Percentiles rank a stretch among this genome's conserved stretches.
Evolutionary conservation across 2,329 filamentous ascomycete species (phyloP).

Genomic region (Hypoxylon sp.): DNA sequence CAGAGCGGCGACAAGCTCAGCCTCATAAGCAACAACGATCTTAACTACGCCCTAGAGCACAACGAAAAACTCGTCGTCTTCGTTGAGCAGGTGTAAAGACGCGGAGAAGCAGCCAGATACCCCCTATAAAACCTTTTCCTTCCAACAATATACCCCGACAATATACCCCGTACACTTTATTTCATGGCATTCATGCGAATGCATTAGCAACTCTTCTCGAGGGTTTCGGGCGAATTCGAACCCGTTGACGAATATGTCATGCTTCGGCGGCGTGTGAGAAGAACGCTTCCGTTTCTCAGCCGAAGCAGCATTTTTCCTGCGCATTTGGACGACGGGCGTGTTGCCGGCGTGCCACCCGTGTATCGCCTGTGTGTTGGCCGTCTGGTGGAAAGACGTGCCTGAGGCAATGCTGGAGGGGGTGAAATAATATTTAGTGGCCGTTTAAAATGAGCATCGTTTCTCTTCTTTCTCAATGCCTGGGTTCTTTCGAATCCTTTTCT

Average conservation of each 20-base stretch:
- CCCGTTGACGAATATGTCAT: slow-evolving; percentile 4
- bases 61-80: slow-evolving; percentile 89
- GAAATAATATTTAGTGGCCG: slow-evolving; percentile 9
- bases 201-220: slow-evolving; percentile 19
- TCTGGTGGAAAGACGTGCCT: slow-evolving; percentile 18
- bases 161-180: slow-evolving; percentile 41
- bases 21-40: slow-evolving; percentile 79
- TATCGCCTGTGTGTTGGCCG: too few relatives aligned
- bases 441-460: slow-evolving; percentile 9
- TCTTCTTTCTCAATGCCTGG: slow-evolving; percentile 9
- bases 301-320: slow-evolving; percentile 12
- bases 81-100: slow-evolving; percentile 61
- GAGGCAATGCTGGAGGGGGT: slow-evolving; percentile 10
- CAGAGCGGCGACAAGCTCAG: slow-evolving; percentile 75
- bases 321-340: slow-evolving; percentile 16
- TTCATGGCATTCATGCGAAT: slow-evolving; percentile 39
- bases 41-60: slow-evolving; percentile 79
- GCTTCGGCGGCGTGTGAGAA: slow-evolving; percentile 1
- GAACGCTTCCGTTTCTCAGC: slow-evolving; percentile 17
- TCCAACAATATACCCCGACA: slow-evolving; percentile 43
- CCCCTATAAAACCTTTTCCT: slow-evolving; percentile 31
- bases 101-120: slow-evolving; percentile 21
- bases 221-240: slow-evolving; percentile 1
- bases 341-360: too few relatives aligned
- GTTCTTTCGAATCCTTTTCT: slow-evolving; percentile 15